Evolutionary conservation across 2,329 filamentous ascomycete species (phyloP).

Genomic region (Zarea fungicola): DNA sequence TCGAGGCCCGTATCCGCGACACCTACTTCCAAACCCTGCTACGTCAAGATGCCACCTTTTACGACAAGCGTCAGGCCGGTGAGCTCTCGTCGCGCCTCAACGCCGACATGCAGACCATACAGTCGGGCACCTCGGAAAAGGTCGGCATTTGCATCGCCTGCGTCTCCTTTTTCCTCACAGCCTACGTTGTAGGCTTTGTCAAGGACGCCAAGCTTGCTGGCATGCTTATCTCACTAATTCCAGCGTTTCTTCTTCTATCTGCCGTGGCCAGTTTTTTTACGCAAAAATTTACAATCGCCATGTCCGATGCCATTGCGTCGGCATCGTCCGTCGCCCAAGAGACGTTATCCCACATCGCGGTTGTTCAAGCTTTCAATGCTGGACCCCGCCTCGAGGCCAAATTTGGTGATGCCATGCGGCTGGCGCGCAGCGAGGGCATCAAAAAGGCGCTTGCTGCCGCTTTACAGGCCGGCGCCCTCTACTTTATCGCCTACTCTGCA

Average conservation of each 20-base stretch:
- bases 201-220: conserved; percentile 57
- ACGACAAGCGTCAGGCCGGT: conserved; percentile 57
- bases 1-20: conserved; percentile 58
- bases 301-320: conserved; percentile 49
- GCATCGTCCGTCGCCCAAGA: conserved; percentile 61
- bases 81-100: conserved; percentile 60
- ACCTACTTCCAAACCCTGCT: conserved; percentile 54
- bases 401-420: conserved; percentile 48
- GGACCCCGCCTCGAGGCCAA: conserved; percentile 53
- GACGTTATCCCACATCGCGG: conserved; percentile 52
- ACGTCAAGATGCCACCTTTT: conserved; percentile 57
- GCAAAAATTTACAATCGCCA: conserved; percentile 43
- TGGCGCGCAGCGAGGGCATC: conserved; percentile 46
- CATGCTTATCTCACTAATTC: conserved; percentile 58
- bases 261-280: conserved; percentile 50
- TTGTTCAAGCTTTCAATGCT: conserved; percentile 61
- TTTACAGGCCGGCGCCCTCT: conserved; percentile 55
- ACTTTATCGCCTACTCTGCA: conserved; percentile 63
- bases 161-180: conserved; percentile 60
- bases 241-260: conserved; percentile 57
- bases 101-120: conserved; percentile 61
- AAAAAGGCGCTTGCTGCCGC: conserved; percentile 54
- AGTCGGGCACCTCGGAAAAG: conserved; percentile 65
- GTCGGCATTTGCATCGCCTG: conserved; percentile 60
- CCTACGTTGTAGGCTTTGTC: conserved; percentile 63